phyloP scores from a whole-genome alignment of 805 yeast genomes.

The Ogataea pignaliae region DNA sequence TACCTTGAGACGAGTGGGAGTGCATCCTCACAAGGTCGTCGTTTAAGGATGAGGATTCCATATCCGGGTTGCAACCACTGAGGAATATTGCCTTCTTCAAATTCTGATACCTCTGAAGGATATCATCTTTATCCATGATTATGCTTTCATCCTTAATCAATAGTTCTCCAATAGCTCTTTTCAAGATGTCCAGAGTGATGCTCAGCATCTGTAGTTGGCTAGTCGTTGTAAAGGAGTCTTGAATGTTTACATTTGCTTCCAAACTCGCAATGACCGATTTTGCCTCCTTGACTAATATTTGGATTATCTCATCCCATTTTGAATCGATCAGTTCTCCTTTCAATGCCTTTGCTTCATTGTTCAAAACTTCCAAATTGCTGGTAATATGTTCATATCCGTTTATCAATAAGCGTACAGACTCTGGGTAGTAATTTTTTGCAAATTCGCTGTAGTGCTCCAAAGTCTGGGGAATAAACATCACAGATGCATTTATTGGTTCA shows the following conservation, averaged over 20 bases:
- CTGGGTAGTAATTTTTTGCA: constrained; percentile 28
- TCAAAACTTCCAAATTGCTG: constrained; percentile 38
- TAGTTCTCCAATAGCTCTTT: constrained; percentile 19
- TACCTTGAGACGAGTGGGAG: background rate
- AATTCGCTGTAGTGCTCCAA: constrained; percentile 37
- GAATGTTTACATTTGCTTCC: constrained; percentile 1
- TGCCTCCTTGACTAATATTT: constrained; percentile 26
- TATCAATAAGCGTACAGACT: constrained; percentile 29
- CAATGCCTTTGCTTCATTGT: constrained; percentile 36
- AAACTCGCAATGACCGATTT: constrained; percentile 6
- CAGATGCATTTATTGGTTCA: constrained; percentile 49
- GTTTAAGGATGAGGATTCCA: background rate
- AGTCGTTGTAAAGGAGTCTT: background rate
- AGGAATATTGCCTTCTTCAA: constrained; percentile 3
- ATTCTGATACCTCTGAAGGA: constrained; percentile 4
- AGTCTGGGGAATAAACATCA: constrained; percentile 47
- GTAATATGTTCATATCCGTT: constrained; percentile 37
- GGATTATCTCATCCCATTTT: constrained; percentile 50
- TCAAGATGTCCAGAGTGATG: constrained; percentile 16
- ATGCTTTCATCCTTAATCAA: constrained; percentile 9
- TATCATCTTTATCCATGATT: constrained; percentile 1
- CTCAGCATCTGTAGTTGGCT: constrained; percentile 1
- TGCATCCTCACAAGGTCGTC: background rate
- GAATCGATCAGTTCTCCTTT: constrained; percentile 44
- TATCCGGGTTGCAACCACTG: background rate